Evolutionary conservation across 1,139 yeast genomes (phyloP), one percentile per base, ranked within the genome.

Genomic region (Taphrina populina): DNA sequence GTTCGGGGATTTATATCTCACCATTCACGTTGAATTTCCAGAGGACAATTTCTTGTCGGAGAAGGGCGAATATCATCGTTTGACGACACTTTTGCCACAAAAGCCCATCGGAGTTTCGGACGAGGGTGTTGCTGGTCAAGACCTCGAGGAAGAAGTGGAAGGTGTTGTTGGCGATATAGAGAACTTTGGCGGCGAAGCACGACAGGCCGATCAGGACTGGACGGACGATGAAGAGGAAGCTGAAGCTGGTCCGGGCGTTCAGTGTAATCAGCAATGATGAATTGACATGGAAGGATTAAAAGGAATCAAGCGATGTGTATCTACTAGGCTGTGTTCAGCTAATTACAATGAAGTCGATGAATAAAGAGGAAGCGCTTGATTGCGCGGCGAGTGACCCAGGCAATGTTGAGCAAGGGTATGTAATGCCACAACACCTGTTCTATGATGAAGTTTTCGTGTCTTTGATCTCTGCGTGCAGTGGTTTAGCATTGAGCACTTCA

Each of bases 11-110:
- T 70, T 92, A 63, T 90, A 82, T 64, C 73, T 92, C 19, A 79
- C 77, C 58, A 69, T 88, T 21, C 80, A 80, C 21, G 80, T 92
- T 55, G 87, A 82, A 62, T 92, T 92, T 69, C 98, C 97, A 1
- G 76, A 77, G 35, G 94, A 87, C 67, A 78, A 81, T 64, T 86
- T 95, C 95, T 24, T 57, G 29, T 19, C 40, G 3, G 62, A 59
- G 15, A 30, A 20, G 24, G 49, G 55, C 10, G 61, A 59, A 24
- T 39, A 59, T 35, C 19, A 33, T 13, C 11, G 17, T 20, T 45
- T 58, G 15, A 32, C 39, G 6, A 7, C 36, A n/a, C 40, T 57
- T 37, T 29, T 57, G 37, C 51, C 55, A 19, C 40, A 52, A 11
- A 39, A 39, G 20, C 37, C 43, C 27, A 45, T 45, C 33, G n/a